Conservation (phyloP, 2,329 filamentous ascomycete genomes). For the Epichloe scottii region DNA sequence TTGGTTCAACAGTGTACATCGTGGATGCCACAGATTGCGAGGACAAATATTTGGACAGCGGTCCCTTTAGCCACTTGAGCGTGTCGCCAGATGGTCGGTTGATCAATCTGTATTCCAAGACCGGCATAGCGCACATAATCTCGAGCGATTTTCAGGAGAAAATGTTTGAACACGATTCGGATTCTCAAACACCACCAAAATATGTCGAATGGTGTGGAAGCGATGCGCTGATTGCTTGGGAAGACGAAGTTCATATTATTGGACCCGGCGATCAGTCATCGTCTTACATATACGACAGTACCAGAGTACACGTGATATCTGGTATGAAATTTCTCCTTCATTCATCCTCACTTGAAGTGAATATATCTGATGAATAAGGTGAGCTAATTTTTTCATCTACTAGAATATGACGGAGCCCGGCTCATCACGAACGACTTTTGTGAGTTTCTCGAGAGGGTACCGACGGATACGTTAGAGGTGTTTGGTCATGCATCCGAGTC, state of each 20-base stretch:
- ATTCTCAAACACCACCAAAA: constrained; percentile 71
- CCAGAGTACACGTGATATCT: constrained; percentile 75
- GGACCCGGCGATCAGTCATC: constrained; percentile 67
- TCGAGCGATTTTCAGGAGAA: constrained; percentile 91
- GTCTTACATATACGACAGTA: constrained; percentile 80
- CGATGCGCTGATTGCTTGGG: constrained; percentile 91
- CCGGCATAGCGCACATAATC: constrained; percentile 82
- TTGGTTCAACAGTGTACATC: constrained; percentile 72
- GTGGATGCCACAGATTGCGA: constrained; percentile 84
- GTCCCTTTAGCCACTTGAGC: constrained; percentile 80
- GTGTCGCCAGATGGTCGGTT: constrained; percentile 87
- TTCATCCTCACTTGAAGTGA: background rate
- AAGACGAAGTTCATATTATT: constrained; percentile 91
- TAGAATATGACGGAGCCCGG: constrained; percentile 71
- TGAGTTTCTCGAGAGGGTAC: constrained; percentile 92
- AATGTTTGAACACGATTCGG: constrained; percentile 82
- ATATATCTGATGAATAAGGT: background rate
- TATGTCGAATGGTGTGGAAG: constrained; percentile 95
- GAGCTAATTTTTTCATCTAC: background rate
- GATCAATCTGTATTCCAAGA: constrained; percentile 73
- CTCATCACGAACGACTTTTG: constrained; percentile 89
- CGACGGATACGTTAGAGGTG: constrained; percentile 73
- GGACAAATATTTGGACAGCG: constrained; percentile 80
- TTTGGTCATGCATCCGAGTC: constrained; percentile 83
- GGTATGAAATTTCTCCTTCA: constrained; percentile 35